A percentile compares a stretch with the other conserved stretches of the same genome.
phyloP scores from a whole-genome alignment of 345 rosid genomes.

The Rhizophora apiculata region DNA sequence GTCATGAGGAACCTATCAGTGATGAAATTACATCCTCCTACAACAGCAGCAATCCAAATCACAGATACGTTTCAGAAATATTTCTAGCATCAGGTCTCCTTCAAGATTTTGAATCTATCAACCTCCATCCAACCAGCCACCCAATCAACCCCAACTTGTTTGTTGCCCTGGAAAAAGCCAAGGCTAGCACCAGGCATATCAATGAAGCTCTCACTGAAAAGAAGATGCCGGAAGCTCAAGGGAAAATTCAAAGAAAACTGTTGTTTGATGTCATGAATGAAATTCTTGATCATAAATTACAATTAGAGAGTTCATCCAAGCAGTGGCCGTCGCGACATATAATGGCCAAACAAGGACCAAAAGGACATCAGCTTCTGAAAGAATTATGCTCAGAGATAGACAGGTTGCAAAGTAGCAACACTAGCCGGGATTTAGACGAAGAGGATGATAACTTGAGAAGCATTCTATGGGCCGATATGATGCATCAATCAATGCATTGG shows the following conservation, averaged over 20 bases:
- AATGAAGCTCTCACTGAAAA: constrained; percentile 26
- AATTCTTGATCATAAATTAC: constrained; percentile 44
- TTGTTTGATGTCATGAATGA: constrained; percentile 75
- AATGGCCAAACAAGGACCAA: constrained; percentile 29
- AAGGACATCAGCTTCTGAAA: constrained; percentile 46
- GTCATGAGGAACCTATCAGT: constrained; percentile 15
- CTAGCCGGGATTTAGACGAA: constrained; percentile 39
- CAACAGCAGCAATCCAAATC: constrained; percentile 41
- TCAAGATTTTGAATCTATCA: constrained; percentile 44
- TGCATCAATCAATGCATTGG: constrained; percentile 49
- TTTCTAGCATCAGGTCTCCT: constrained; percentile 62
- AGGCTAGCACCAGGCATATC: constrained; percentile 29
- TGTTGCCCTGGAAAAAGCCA: constrained; percentile 55
- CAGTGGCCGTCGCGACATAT: constrained; percentile 23
- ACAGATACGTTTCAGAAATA: constrained; percentile 62
- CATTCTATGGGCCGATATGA: constrained; percentile 50
- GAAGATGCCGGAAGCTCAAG: constrained; percentile 29
- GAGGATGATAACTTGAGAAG: constrained; percentile 46
- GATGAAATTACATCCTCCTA: constrained; percentile 24
- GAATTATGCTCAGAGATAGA: constrained; percentile 71
- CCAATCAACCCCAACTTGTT: constrained; percentile 56
- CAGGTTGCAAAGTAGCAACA: constrained; percentile 42
- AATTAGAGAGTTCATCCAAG: constrained; percentile 34
- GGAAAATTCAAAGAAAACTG: constrained; percentile 58
- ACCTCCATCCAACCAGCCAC: constrained; percentile 47